Evolutionary conservation across 495 filamentous ascomycete species (phyloP).

Genomic region (Penicillium paxilli): DNA sequence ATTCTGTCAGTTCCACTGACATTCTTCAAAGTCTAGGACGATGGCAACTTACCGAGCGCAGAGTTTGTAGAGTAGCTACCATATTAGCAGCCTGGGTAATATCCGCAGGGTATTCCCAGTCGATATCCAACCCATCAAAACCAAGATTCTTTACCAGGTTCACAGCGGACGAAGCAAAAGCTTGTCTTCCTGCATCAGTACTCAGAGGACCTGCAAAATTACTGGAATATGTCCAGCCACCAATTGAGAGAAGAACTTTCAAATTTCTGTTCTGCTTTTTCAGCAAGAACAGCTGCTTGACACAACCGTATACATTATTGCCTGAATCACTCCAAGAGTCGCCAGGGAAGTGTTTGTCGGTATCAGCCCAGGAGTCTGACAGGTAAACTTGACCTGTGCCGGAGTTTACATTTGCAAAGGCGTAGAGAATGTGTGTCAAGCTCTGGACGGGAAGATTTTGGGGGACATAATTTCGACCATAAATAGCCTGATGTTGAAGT

Average conservation of each 20-base stretch:
- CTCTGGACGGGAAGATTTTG: slow-evolving; percentile 73
- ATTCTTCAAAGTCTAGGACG: too few species aligned
- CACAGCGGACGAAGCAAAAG: slow-evolving; percentile 68
- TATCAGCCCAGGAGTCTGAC: slow-evolving; percentile 77
- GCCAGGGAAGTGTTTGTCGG: slow-evolving; percentile 74
- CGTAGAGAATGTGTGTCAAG: slow-evolving; percentile 85
- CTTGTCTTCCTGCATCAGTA: slow-evolving; percentile 53
- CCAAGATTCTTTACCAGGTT: slow-evolving; percentile 66
- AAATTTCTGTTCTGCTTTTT: slow-evolving; percentile 78
- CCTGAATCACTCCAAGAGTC: slow-evolving; percentile 73
- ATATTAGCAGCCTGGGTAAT: slow-evolving; percentile 58
- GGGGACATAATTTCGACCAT: slow-evolving; percentile 69
- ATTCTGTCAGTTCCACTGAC: too few species aligned
- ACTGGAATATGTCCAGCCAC: slow-evolving; percentile 76
- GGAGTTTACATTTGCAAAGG: slow-evolving; percentile 69
- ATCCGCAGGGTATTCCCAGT: slow-evolving; percentile 55
- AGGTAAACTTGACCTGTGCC: slow-evolving; percentile 69
- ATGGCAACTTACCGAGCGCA: slow-evolving; percentile 37
- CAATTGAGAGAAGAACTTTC: slow-evolving; percentile 65
- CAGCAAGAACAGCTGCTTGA: slow-evolving; percentile 83
- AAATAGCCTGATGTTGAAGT: slow-evolving; percentile 58
- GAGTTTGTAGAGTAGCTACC: slow-evolving; percentile 60
- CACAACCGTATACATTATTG: slow-evolving; percentile 81
- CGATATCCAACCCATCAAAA: slow-evolving; percentile 62
- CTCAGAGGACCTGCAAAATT: slow-evolving; percentile 71